Conservation (phyloP, 2,329 filamentous ascomycete species). For the Onygenales sp. region DNA sequence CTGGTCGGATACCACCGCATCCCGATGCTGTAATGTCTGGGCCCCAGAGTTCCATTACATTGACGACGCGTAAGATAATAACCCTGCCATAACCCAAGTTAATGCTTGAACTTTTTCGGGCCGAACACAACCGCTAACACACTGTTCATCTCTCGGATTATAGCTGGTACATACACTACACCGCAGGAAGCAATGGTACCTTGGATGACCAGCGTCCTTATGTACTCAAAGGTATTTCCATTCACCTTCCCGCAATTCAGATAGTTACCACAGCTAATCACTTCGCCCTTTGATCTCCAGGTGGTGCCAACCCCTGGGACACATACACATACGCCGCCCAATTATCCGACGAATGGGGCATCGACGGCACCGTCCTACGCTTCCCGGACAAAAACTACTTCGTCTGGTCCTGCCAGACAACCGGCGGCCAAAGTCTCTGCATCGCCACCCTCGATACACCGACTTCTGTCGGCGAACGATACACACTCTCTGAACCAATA, state of each 20-base stretch:
- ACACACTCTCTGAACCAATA: conserved; percentile 44
- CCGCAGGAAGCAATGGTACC: conserved; percentile 38
- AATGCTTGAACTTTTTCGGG: neutral
- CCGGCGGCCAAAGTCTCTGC: conserved; percentile 33
- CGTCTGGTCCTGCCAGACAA: conserved; percentile 45
- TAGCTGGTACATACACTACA: conserved; percentile 50
- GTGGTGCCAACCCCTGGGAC: conserved; percentile 45
- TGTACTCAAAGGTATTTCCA: conserved; percentile 38
- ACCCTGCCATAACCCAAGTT: neutral
- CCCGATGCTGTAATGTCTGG: conserved; percentile 48
- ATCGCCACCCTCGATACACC: conserved; percentile 33
- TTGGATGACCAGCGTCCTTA: conserved; percentile 44
- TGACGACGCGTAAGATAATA: conserved; percentile 22
- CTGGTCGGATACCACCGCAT: conserved; percentile 39
- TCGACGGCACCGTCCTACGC: conserved; percentile 46
- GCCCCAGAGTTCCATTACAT: conserved; percentile 48
- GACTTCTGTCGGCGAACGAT: conserved; percentile 35
- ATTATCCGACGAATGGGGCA: conserved; percentile 42
- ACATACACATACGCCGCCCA: conserved; percentile 41
- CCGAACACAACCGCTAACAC: neutral
- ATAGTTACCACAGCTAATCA: neutral
- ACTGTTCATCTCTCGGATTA: neutral
- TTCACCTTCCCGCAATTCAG: neutral
- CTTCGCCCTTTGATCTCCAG: conserved; percentile 12
- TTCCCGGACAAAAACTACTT: conserved; percentile 43